Evolutionary conservation across 768 basidiomycete genomes (phyloP).

Genomic region (Phallus indusiatus): DNA sequence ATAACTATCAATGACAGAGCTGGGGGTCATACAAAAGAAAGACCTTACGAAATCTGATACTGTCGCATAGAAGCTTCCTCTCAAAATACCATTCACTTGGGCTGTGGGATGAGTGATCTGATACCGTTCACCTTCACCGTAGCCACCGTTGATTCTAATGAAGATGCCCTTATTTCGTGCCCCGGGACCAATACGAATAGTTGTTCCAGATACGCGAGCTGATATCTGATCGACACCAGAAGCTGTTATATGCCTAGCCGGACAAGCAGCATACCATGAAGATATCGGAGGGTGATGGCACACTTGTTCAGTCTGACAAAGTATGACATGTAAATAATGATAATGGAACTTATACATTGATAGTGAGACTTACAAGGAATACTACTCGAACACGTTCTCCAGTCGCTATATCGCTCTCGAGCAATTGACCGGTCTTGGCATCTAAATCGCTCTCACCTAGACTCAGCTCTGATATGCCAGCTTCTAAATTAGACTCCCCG

Average conservation of each 20-base stretch:
- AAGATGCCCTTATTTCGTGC: conserved; percentile 83
- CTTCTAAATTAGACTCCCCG: conserved; percentile 37
- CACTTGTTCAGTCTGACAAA: conserved; percentile 70
- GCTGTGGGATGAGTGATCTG: conserved; percentile 87
- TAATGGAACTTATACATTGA: neutral
- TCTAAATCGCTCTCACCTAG: conserved; percentile 28
- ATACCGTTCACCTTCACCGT: conserved; percentile 71
- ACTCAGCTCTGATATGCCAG: conserved; percentile 52
- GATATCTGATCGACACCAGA: conserved; percentile 87
- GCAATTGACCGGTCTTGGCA: conserved; percentile 19
- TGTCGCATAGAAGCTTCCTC: conserved; percentile 88
- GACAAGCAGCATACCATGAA: conserved; percentile 71
- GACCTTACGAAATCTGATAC: conserved; percentile 49
- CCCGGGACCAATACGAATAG: conserved; percentile 75
- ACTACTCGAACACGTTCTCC: conserved; percentile 52
- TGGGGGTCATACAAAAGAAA: neutral
- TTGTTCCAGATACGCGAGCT: conserved; percentile 84
- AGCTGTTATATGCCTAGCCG: conserved; percentile 60
- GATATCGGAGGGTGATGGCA: conserved; percentile 97
- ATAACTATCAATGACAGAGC: neutral
- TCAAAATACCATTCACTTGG: conserved; percentile 82
- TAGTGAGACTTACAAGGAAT: conserved; percentile 37
- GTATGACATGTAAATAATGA: too few relatives aligned
- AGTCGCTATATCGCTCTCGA: conserved; percentile 25
- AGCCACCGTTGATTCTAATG: conserved; percentile 63